Evolutionary conservation across 2,329 filamentous ascomycete species (phyloP), one percentile per base, ranked within the genome.

Genomic region (Ascocoryne sarcoides): DNA sequence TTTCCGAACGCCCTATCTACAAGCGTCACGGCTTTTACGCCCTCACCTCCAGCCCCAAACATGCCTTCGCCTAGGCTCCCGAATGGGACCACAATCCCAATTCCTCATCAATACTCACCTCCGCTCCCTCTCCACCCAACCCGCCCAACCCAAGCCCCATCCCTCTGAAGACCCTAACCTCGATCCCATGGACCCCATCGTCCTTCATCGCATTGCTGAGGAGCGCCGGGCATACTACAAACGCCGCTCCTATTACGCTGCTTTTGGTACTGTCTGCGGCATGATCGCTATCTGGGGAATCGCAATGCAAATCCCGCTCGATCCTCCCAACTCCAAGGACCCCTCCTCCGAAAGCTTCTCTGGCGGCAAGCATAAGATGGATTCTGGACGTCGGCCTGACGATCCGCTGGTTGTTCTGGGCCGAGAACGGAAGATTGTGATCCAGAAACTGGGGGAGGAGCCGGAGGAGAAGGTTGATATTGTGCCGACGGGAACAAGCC

Each of bases 391-490:
- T 10, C 32, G 51, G 5, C 23, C 42, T 20, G 45, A 54, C 10
- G 57, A 58, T 39, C 54, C 55, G 2, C 10, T 56, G 15, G 47
- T 58, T 3, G 50, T 52, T 1, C 42, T 59, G 4, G 55, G 55
- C 2, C 42, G 39, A n/a, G 55, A 59, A 44, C 30, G 50, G 10
- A 59, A 57, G 38, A 46, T 56, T 1, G 46, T 58, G 2, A 44
- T 57, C 2, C 54, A 57, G 34, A 57, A 54, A 32, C 30, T 56
- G 5, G 54, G 54, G 1, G 55, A 59, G 36, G 50, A 56, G 16
- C 50, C 52, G 3, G 53, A 55, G 21, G 69, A 72, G 48, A 60
- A 59, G 36, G 63, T 68, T 31, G 54, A 59, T 43, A 42, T 47
- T 3, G 53, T 59, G 3, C 28, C 44, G 21, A 61, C 57, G 2